phyloP scores from a whole-genome alignment of 768 basidiomycete species.

The Boletus rubescentipes region DNA sequence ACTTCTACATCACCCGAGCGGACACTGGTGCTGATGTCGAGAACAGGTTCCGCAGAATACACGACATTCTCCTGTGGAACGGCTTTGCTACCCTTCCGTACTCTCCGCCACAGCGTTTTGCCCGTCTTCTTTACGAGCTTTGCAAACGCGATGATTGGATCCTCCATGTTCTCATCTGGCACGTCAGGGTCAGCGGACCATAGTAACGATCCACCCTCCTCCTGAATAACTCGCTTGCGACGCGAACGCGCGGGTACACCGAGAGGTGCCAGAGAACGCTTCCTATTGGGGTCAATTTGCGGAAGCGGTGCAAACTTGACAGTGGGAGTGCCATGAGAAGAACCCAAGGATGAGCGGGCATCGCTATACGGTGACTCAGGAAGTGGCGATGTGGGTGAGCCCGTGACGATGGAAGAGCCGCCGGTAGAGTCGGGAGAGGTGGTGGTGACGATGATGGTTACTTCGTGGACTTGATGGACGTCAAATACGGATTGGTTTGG shows the following conservation, averaged over 20 bases:
- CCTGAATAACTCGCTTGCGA: conserved; percentile 20
- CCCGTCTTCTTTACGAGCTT: conserved; percentile 49
- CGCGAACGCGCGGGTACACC: conserved; percentile 49
- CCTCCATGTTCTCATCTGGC: conserved; percentile 38
- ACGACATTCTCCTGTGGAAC: conserved; percentile 13
- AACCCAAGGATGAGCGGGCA: conserved; percentile 14
- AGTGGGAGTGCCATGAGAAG: conserved; percentile 25
- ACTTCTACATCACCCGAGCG: conserved; percentile 13
- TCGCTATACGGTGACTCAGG: conserved; percentile 11
- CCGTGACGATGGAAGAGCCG: conserved; percentile 15
- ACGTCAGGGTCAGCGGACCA: conserved; percentile 23
- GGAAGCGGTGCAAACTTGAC: conserved; percentile 65
- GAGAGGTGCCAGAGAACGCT: conserved; percentile 48
- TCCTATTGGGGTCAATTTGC: conserved; percentile 47
- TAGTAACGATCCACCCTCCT: conserved; percentile 19
- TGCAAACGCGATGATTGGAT: conserved; percentile 49
- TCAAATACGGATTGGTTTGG: conserved; percentile 7
- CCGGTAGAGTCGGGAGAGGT: conserved; percentile 16
- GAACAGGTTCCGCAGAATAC: conserved; percentile 3
- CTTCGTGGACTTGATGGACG: conserved; percentile 18
- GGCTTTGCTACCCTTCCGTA: conserved; percentile 38
- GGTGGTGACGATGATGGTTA: conserved; percentile 9
- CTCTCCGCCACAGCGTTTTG: conserved; percentile 43
- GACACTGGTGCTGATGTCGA: conserved; percentile 27
- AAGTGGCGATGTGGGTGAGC: conserved; percentile 11